Base-by-base conservation (phyloP, 75 land plant species). In the Larix kaempferi region DNA sequence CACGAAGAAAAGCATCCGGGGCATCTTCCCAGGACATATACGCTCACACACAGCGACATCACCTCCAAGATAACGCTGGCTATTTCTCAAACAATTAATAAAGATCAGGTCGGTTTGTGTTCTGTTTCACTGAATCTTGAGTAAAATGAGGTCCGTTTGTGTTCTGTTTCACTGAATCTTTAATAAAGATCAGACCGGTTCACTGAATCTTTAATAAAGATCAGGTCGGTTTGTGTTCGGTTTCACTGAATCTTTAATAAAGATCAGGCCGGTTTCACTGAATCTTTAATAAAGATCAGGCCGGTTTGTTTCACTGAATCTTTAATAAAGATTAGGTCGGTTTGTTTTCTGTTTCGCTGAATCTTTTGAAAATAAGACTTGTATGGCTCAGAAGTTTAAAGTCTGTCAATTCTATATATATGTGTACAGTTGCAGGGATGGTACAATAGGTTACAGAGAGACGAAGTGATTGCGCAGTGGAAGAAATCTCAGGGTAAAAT, bases 381-480 rank as follows among this genome's bases (percentile, higher is more conserved):
- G 5, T 7, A 17, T 35, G 29, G 29, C 27, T 21, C 23, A 6
- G 11, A 35, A 19, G 29, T n/a, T 13, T 33, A 21, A 71, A 3
- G 10, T 0, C 15, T 19, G 11, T 19, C 44, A 71, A 35, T 65
- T 63, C 41, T 37, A 2, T 17, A 33, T 56, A 23, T 22, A n/a
- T 16, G 17, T 13, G 59, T 76, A 29, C 87, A 92, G 93, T 69
- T 92, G 75, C 84, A 90, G 77, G 94, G 92, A 3, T 90, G 95
- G 95, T 90, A 86, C 78, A 86, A 84, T 73, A 80, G 74, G 57
- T 72, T 93, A 52, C 91, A 93, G 72, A 85, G 95, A 67, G 96
- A 91, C 78, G 96, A 93, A 74, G 94, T 93, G 73, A 81, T 93
- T 62, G 96, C 92, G 19, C 92, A 93, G 77, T 93, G 96, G 96